Conservation (phyloP, 768 basidiomycete genomes). For the Mycena haematopus region DNA sequence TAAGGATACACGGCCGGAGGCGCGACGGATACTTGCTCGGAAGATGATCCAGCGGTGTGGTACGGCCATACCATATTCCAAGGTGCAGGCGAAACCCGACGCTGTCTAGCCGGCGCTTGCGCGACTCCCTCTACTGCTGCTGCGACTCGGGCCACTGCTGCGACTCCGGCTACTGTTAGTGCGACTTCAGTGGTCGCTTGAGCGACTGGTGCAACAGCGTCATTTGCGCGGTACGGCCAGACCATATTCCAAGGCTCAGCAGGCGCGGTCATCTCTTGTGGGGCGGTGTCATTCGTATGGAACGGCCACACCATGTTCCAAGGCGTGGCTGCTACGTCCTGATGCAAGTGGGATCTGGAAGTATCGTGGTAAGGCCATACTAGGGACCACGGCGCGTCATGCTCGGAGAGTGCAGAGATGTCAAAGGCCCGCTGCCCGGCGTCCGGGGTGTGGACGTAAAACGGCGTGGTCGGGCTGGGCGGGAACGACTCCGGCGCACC, state of each 20-base stretch:
- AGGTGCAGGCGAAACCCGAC: not conserved
- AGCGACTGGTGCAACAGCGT: not conserved
- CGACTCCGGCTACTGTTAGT: not conserved
- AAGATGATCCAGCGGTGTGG: constrained; percentile 9
- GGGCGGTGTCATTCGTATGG: not conserved
- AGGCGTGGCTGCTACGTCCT: constrained; percentile 9
- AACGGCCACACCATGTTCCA: constrained; percentile 46
- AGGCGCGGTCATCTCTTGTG: not conserved
- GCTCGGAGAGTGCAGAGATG: constrained; percentile 22
- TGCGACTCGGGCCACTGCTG: not conserved
- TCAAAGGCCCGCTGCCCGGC: constrained; percentile 45
- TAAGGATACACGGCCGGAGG: constrained; percentile 25
- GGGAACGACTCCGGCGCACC: constrained; percentile 54
- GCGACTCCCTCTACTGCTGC: not conserved
- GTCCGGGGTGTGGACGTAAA: constrained; percentile 48
- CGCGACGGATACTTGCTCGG: constrained; percentile 8
- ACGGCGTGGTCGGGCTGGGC: constrained; percentile 43
- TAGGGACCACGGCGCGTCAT: constrained; percentile 35
- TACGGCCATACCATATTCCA: constrained; percentile 32
- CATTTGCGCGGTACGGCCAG: constrained; percentile 19
- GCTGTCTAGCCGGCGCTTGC: not conserved
- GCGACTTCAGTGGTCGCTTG: not conserved
- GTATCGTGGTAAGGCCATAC: constrained; percentile 41
- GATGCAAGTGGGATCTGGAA: not conserved
- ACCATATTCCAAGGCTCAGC: constrained; percentile 29